A percentile compares a stretch with the other conserved stretches of the same genome.
Evolutionary conservation across 2,329 filamentous ascomycete genomes (phyloP).

Genomic region (Sclerotinia borealis): DNA sequence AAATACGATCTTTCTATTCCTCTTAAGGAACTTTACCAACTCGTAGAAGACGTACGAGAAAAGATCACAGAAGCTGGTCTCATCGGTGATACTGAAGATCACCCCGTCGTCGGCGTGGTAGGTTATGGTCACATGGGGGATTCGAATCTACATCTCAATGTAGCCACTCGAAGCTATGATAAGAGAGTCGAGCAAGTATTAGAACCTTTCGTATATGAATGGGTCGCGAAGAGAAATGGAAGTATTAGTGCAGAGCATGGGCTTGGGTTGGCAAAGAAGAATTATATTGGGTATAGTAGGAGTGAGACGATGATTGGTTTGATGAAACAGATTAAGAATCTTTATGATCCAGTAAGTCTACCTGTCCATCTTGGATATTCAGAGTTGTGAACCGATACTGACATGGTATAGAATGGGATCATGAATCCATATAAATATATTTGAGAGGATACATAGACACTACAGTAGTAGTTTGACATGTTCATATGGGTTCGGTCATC

Average conservation of each 20-base stretch:
- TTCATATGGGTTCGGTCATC: background rate
- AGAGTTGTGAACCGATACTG: background rate
- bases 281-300: constrained; percentile 88
- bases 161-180: constrained; percentile 76
- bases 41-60: constrained; percentile 79
- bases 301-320: constrained; percentile 79
- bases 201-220: constrained; percentile 96
- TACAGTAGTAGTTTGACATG: background rate
- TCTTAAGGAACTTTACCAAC: constrained; percentile 73
- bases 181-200: constrained; percentile 79
- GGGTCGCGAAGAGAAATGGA: constrained; percentile 80
- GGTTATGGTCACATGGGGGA: constrained; percentile 99
- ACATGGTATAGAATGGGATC: background rate
- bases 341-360: constrained; percentile 83
- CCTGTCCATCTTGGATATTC: background rate
- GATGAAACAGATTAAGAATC: constrained; percentile 91
- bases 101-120: constrained; percentile 82
- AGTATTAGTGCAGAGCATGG: constrained; percentile 98
- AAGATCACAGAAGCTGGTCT: constrained; percentile 69
- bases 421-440: constrained; percentile 11
- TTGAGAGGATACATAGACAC: background rate
- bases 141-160: constrained; percentile 89
- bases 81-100: constrained; percentile 66
- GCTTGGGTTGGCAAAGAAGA: constrained; percentile 89
- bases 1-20: constrained; percentile 98